Evolutionary conservation across 2,329 filamentous ascomycete genomes (phyloP).

Genomic region (Thelonectria blattea): DNA sequence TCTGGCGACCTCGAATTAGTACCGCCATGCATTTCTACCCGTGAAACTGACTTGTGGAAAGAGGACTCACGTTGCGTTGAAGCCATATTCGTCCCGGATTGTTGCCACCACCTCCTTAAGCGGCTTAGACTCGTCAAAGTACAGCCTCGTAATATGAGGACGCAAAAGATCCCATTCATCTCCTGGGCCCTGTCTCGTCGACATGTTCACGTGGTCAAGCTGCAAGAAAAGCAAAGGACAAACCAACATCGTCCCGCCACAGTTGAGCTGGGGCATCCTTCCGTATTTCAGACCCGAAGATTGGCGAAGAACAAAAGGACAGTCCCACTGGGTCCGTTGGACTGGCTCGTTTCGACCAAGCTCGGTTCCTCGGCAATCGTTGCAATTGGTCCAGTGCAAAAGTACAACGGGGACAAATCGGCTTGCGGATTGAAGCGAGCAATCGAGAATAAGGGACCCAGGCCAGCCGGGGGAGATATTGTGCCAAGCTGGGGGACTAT

Average conservation of each 20-base stretch:
- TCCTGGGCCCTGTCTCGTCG: not conserved
- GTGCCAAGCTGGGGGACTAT: no score
- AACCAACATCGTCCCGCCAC: no score
- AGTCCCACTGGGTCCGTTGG: not conserved
- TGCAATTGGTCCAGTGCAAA: slow-evolving; percentile 1
- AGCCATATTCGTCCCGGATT: not conserved
- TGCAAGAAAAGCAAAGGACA: not conserved
- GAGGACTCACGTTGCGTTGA: slow-evolving; percentile 2
- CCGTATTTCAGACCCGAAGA: not conserved
- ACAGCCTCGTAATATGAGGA: not conserved
- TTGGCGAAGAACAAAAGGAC: slow-evolving; percentile 9
- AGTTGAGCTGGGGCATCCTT: no score
- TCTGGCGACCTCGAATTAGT: not conserved
- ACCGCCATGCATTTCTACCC: not conserved
- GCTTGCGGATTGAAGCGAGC: no score
- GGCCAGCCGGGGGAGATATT: no score
- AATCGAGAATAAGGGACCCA: no score
- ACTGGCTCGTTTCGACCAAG: no score
- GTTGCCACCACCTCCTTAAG: not conserved
- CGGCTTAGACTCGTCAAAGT: not conserved
- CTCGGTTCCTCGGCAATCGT: not conserved
- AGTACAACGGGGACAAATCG: not conserved
- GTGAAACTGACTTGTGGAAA: not conserved
- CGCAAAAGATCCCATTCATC: not conserved
- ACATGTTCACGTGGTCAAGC: not conserved